These are phyloP conservation scores for Speleostelium caveatum DNA, from an alignment of 78 protist species.

Conservation along the genomic window DNA sequence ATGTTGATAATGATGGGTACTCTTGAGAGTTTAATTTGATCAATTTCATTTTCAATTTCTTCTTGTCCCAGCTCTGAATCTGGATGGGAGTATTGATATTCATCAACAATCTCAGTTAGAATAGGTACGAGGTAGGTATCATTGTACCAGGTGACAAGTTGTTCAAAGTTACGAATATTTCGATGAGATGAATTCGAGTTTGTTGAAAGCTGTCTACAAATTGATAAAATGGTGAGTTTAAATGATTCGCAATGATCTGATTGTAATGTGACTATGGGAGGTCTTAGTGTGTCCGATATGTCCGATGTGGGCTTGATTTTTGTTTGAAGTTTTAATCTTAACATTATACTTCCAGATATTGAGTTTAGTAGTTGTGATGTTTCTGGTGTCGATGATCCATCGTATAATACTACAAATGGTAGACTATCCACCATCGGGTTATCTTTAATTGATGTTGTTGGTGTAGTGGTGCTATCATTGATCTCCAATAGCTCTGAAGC, in stretches of 20 bases:
- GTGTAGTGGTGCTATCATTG: too few species aligned
- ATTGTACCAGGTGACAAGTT: constrained; percentile 1
- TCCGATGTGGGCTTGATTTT: neutral
- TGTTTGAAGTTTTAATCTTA: neutral
- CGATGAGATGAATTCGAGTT: neutral
- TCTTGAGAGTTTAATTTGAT: neutral
- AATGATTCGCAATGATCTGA: constrained; percentile 5
- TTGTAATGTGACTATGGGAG: constrained; percentile 1
- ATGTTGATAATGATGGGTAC: constrained; percentile 19
- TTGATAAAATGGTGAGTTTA: neutral
- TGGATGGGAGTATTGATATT: neutral
- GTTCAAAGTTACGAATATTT: constrained; percentile 1
- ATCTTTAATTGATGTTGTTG: neutral
- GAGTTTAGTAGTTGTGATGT: neutral
- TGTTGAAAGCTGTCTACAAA: neutral
- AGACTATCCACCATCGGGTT: neutral
- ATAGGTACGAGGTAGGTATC: neutral
- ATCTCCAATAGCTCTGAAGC: too few species aligned
- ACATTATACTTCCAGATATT: neutral
- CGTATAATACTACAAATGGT: constrained; percentile 17
- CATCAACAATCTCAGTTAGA: neutral
- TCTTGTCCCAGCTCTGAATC: too few species aligned
- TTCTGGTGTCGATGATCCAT: constrained; percentile 27
- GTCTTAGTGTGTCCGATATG: neutral
- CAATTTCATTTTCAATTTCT: neutral